A percentile compares a stretch with the other conserved stretches of the same genome.
These are phyloP conservation scores for Prunus persica DNA, from an alignment of 306 rosid species.

Conservation along the genomic window Prunus_persica_NCBIv2 NC_034009.1:26052001-26052500, in stretches of 20 bases:
- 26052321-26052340: neutral
- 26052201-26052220: too few species aligned
- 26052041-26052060: too few species aligned
- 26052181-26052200: neutral
- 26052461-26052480: too few species aligned
- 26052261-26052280: neutral
- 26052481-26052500: too few species aligned
- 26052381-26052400: neutral
- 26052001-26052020: too few species aligned
- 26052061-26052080: too few species aligned
- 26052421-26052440: too few species aligned
- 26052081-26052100: neutral
- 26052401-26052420: neutral
- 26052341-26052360: conserved; percentile 4
- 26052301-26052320: neutral
- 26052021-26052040: too few species aligned
- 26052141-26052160: neutral
- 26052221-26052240: neutral
- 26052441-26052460: too few species aligned
- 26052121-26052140: too few species aligned
- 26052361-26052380: neutral
- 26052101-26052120: too few species aligned
- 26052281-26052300: neutral
- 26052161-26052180: neutral
- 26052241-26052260: neutral